These are phyloP conservation scores for Aspergillus sp. DNA, from an alignment of 2,329 filamentous ascomycete genomes.

Conservation along the genomic window DNA sequence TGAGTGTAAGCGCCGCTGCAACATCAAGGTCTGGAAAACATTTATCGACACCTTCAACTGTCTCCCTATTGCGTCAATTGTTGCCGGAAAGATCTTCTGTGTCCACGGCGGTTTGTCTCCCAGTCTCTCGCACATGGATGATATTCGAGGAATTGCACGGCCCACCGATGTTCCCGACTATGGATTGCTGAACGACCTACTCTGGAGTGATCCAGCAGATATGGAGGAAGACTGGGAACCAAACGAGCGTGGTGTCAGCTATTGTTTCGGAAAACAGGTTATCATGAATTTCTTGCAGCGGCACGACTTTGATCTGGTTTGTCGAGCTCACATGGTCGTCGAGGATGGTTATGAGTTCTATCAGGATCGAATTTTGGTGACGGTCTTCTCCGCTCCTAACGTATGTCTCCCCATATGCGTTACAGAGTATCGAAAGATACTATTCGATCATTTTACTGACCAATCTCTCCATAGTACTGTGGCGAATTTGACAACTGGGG, in stretches of 20 bases:
- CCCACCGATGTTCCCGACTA: constrained; percentile 97
- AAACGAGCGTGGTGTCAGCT: constrained; percentile 93
- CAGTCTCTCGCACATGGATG: constrained; percentile 91
- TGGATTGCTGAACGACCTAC: constrained; percentile 82
- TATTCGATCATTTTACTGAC: constrained; percentile 15
- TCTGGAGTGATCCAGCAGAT: constrained; percentile 96
- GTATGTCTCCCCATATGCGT: constrained; percentile 48
- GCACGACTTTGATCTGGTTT: constrained; percentile 96
- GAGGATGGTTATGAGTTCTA: constrained; percentile 99
- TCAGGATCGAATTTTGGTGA: constrained; percentile 87
- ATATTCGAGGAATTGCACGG: constrained; percentile 90
- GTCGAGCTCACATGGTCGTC: constrained; percentile 97
- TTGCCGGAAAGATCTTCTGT: constrained; percentile 95
- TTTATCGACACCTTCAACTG: constrained; percentile 97
- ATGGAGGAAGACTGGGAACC: constrained; percentile 98
- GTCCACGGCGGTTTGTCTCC: constrained; percentile 93
- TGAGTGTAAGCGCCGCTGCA: constrained; percentile 92
- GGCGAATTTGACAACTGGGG: constrained; percentile 99
- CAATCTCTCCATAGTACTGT: constrained; percentile 61
- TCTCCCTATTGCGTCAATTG: constrained; percentile 89
- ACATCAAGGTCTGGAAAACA: constrained; percentile 97
- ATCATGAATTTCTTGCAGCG: constrained; percentile 91
- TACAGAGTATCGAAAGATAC: neutral
- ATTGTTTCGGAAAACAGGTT: constrained; percentile 97
- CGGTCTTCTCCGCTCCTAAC: constrained; percentile 95